Base-by-base conservation (phyloP, 257 asterid genomes). In the Thymus mandschuricus region DNA sequence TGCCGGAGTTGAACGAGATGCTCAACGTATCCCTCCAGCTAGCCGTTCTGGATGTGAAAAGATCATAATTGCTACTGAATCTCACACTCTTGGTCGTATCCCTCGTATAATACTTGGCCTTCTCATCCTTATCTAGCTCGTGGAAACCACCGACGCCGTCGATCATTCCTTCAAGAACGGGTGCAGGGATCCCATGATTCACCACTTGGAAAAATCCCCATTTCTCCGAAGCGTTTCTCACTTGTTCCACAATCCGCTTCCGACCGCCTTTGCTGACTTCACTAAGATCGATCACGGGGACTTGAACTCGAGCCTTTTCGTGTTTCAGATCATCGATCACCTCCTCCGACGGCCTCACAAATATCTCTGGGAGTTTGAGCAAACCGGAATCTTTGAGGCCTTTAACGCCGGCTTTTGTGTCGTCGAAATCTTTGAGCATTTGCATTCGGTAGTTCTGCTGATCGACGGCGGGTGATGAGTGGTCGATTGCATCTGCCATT, bases 161-260 rank as follows among this genome's bases (percentile, higher is more conserved):
- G 5, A 71, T 71, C 82, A 80, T 76, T 33, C 76, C 81, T 27
- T 79, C 87, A 0, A 78, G 62, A 34, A 80, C 82, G 0, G 38
- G 0, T 4, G 15, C 44, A 0, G 90, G 78, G 45, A 78, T 79
- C 46, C 84, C 88, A 44, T 72, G 88, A 21, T 85, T 87, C 28
- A 81, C 74, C 49, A 82, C 85, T 79, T 81, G 88, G 75, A 85
- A 87, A 56, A 87, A 81, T 0, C 87, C 90, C 87, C 86, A 87
- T 1, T 30, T 75, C 58, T 75, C 82, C 5, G 84, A 72, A 12
- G 88, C 87, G 4, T n/a, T 66, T 12, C 63, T 60, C 5, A 83
- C 79, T 55, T 80, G 12, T 9, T 77, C 76, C 1, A 80, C 80
- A 0, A 78, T 54, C 73, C 40, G 60, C 38, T 71, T 60, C n/a